Conservation (phyloP, 1,284 basidiomycete genomes). For the Tetrapyrgos nigripes region DNA sequence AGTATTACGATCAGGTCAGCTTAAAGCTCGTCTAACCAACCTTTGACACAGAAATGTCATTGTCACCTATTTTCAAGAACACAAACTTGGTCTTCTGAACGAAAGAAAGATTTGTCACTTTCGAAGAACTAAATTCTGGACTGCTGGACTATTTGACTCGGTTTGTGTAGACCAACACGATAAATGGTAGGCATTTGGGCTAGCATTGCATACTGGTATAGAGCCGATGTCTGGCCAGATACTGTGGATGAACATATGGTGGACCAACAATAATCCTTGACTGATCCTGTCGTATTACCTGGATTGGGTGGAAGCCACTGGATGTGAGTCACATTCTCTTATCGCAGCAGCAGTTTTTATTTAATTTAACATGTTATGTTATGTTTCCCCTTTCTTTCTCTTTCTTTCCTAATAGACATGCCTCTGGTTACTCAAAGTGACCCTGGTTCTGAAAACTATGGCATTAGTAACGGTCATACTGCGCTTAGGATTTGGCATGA, state of each 20-base stretch:
- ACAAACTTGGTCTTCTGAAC: constrained; percentile 24
- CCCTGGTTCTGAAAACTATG: constrained; percentile 43
- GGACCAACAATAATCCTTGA: constrained; percentile 45
- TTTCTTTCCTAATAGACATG: constrained; percentile 23
- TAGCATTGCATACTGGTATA: constrained; percentile 40
- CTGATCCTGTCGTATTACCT: constrained; percentile 41
- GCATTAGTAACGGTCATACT: constrained; percentile 45
- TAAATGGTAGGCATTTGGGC: constrained; percentile 45
- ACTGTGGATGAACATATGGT: constrained; percentile 47
- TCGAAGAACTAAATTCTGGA: constrained; percentile 31
- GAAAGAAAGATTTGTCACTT: constrained; percentile 20
- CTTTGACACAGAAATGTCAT: background rate
- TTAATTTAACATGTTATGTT: constrained; percentile 17
- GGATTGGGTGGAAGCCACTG: constrained; percentile 15
- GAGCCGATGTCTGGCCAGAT: constrained; percentile 40
- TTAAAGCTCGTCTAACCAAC: no score
- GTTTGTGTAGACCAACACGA: constrained; percentile 45
- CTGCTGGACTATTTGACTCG: constrained; percentile 39
- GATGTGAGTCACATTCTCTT: constrained; percentile 4
- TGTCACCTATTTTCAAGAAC: background rate
- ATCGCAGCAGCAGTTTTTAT: constrained; percentile 14
- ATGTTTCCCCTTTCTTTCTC: background rate
- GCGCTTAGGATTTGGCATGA: constrained; percentile 38
- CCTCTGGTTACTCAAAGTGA: constrained; percentile 46
- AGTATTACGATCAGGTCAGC: no score